A percentile compares a stretch with the other conserved stretches of the same genome.
Conservation (phyloP, 208 protist species). For the Leptomonas seymouri region DNA sequence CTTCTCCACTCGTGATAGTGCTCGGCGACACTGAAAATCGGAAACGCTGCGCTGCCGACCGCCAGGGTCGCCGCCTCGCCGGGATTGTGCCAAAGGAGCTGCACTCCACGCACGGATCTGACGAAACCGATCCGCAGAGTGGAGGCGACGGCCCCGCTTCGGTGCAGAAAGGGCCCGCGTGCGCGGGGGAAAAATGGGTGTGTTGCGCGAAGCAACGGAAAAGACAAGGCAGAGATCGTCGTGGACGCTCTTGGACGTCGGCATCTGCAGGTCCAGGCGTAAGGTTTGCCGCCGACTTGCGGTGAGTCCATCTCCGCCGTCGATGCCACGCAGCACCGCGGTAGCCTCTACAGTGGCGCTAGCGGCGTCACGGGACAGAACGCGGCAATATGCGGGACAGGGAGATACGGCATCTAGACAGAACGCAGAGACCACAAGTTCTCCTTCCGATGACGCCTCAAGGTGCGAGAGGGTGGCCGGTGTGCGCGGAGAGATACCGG, state of each 20-base stretch:
- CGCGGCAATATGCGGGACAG: neutral
- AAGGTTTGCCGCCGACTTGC: neutral
- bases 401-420: neutral
- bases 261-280: slow-evolving; percentile 14
- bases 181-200: neutral
- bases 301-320: neutral
- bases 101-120: slow-evolving; percentile 7
- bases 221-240: slow-evolving; percentile 15
- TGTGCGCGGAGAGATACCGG: slow-evolving; percentile 5
- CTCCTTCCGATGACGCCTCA: neutral
- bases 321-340: neutral
- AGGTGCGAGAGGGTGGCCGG: neutral
- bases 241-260: neutral
- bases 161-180: slow-evolving; percentile 3
- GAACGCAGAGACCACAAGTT: neutral
- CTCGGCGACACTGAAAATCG: neutral
- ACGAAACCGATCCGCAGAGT: slow-evolving; percentile 11
- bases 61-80: neutral
- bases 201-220: too few species aligned
- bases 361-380: neutral
- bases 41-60: neutral
- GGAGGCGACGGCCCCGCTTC: neutral
- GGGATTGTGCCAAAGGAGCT: neutral
- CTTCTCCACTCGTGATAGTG: neutral
- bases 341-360: slow-evolving; percentile 7